phyloP scores from a whole-genome alignment of 148 eudicot genomes.

The Beta vulgaris region DNA sequence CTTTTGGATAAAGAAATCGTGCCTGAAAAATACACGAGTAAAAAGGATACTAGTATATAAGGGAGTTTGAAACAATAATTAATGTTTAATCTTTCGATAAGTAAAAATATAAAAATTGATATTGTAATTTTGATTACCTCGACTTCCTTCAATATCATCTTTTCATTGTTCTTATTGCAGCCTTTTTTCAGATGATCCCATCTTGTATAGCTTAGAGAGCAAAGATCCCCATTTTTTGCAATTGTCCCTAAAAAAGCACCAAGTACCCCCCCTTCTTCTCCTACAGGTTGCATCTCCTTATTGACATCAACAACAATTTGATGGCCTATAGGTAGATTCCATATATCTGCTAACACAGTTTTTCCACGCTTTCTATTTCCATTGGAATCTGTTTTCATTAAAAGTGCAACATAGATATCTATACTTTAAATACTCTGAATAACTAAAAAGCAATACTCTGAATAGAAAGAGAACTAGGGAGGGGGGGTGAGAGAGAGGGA shows the following conservation, averaged over 20 bases:
- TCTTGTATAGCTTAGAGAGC: neutral
- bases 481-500: neutral
- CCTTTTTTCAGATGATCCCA: neutral
- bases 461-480: neutral
- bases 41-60: no score
- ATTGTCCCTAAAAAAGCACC: neutral
- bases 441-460: neutral
- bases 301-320: neutral
- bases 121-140: no score
- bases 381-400: neutral
- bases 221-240: neutral
- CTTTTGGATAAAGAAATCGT: no score
- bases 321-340: neutral
- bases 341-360: neutral
- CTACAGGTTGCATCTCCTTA: neutral
- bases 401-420: no score
- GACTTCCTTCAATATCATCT: no score
- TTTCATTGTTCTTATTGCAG: neutral
- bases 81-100: no score
- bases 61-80: no score
- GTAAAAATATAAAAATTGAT: no score
- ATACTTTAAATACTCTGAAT: no score
- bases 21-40: no score
- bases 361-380: neutral
- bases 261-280: neutral